Percentiles rank a stretch among this genome's conserved stretches.
Conservation (phyloP, 2,329 filamentous ascomycete species). For the Alternaria conjuncta region DNA sequence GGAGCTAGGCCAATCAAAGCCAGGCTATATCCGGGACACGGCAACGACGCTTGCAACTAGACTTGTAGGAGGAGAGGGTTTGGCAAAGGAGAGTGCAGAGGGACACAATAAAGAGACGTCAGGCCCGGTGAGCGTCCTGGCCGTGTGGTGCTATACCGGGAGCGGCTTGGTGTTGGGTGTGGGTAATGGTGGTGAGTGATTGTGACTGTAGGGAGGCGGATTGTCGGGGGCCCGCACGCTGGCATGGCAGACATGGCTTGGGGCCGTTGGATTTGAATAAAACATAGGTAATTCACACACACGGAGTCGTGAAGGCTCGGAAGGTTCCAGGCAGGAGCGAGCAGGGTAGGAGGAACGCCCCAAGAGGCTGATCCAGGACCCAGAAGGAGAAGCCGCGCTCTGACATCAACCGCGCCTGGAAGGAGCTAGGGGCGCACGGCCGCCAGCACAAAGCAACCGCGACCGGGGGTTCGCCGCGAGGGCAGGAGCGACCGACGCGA, state of each 20-base stretch:
- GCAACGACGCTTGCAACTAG: conserved; percentile 22
- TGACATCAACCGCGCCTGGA: conserved; percentile 47
- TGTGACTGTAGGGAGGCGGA: conserved; percentile 22
- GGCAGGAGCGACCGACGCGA: conserved; percentile 9
- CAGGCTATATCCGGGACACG: conserved; percentile 34
- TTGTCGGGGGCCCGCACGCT: conserved; percentile 35
- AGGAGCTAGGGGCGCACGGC: conserved; percentile 28
- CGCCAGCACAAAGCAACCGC: conserved; percentile 27
- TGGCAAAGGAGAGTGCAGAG: conserved; percentile 24
- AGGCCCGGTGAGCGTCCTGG: conserved; percentile 10
- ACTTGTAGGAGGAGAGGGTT: conserved; percentile 11
- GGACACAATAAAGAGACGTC: conserved; percentile 27
- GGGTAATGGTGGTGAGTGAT: conserved; percentile 9
- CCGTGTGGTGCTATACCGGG: conserved; percentile 17
- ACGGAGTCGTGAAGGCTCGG: conserved; percentile 42
- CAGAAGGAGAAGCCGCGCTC: conserved; percentile 46
- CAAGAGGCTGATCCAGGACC: conserved; percentile 50
- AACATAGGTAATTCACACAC: conserved; percentile 48
- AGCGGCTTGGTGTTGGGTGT: conserved; percentile 19
- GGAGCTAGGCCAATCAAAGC: conserved; percentile 38
- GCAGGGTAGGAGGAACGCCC: conserved; percentile 35
- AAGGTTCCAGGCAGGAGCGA: conserved; percentile 44
- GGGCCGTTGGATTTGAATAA: conserved; percentile 49
- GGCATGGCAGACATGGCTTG: conserved; percentile 45
- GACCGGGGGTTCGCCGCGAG: conserved; percentile 16